Evolutionary conservation across 1,284 basidiomycete genomes (phyloP), one percentile per base, ranked within the genome.

Genomic region (Ustilago hordei): DNA sequence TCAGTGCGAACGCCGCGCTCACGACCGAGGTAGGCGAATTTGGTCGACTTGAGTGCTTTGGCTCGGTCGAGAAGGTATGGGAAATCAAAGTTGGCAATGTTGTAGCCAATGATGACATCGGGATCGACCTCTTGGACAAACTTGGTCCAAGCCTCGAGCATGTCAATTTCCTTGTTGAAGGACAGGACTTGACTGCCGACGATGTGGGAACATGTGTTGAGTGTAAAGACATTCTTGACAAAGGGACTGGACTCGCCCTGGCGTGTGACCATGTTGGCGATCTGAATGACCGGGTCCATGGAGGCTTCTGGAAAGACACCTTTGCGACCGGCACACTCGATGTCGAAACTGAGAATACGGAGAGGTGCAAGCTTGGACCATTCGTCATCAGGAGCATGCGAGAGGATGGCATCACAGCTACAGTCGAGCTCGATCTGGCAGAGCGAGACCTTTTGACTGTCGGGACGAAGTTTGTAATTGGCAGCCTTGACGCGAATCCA

Each of bases 11-110:
- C 64, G 62, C 74, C 75, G 11, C 73, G 78, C 62, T 85, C 83
- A n/a, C 84, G 69, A 19, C 84, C 84, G 32, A 86, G 76, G 61
- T 77, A 85, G 35, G 84, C 81, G 36, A 86, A 86, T 28, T 80
- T 77, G 55, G 72, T 75, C 23, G 80, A 81, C 71, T 83, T 80
- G 57, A 86, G 78, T 43, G 79, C 76, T 56, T 85, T 85, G 28
- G 84, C 84, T 50, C 84, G 79, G 59, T 86, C 84, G 55, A 86
- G 75, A 31, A 86, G 76, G 66, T 86, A 86, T 5, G 84, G 84
- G 32, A 86, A 85, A 66, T 86, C 84, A 63, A 86, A 86, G 70
- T 86, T 86, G 65, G 84, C 70, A 55, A 81, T 85, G 74, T 86
- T 86, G 78, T 86, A 86, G 32, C 84, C 84, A 55, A 86, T 85